Base-by-base conservation (phyloP, 2,329 filamentous ascomycete species). In the Cordyceps fumosorosea region DNA sequence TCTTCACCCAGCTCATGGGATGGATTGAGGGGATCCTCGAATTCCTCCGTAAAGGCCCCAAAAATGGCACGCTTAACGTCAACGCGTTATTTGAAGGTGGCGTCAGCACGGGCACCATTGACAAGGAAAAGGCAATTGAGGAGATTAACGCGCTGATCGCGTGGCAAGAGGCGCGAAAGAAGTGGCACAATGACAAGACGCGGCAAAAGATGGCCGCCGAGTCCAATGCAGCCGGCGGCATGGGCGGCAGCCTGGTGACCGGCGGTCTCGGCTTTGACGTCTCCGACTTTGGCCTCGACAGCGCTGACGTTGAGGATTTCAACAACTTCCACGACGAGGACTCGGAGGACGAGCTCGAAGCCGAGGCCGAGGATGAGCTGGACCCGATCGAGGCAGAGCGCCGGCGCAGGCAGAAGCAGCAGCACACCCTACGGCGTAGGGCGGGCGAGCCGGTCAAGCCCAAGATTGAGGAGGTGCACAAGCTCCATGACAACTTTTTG, bases 171-270 rank as follows among this genome's bases (percentile, higher is more conserved):
- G 90, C 91, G 48, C 83, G 95, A 61, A 98, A 99, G 82, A 93
- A 93, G 77, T 99, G 95, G 95, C 95, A 99, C 73, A 87, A 93
- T 64, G 91, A 96, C 76, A 99, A 99, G 81, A 99, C 95, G 10
- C 81, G 93, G 60, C 95, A 98, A 78, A 99, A 99, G 82, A 98
- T 99, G 95, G 95, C 95, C 0, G 92, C 91, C 2, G 92, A 93
- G 70, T 60, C 57, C 34, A 32, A 50, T 24, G 34, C 47, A 24
- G 57, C 37, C 37, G 57, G 29, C 6, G 78, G 79, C 44, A 72
- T 73, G 11, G 78, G 77, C 57, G 75, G 76, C 20, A 80, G 80
- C 29, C 74, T 82, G 62, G 74, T 77, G 58, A 81, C 82, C 7
- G 16, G 82, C 11, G 40, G 82, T 10, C 78, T 81, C 66, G 78